Base-by-base conservation (phyloP, 352 stramenopile genomes). In the Phytophthora palmivora region DNA sequence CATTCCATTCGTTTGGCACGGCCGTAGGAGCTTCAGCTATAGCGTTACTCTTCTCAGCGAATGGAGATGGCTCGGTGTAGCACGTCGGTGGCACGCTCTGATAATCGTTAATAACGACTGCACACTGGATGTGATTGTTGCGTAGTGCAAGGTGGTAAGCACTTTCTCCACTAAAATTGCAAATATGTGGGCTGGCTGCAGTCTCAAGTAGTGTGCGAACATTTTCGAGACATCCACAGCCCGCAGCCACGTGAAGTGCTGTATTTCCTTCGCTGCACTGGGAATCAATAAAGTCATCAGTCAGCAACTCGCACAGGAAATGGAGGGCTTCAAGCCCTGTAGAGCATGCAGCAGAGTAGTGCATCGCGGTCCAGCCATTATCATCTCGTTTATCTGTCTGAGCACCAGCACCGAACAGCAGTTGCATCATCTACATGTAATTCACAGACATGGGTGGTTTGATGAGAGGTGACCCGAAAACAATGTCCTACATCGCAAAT, bases 351-450 rank as follows among this genome's bases (percentile, higher is more conserved):
- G 78, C 79, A 3, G 74, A 78, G 43, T 89, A 91, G 32, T 92
- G 83, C 2, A 92, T 56, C 2, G 73, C 70, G 19, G 75, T 89
- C 81, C 81, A 92, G 4, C 72, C 79, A 54, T 88, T 87, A 9
- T 82, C 69, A 19, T 91, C 83, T 7, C 72, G 57, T 7, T 50
- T 44, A 12, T 70, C 65, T 4, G 70, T 46, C 1, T 70, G 42
- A 3, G 67, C 67, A 0, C 83, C 81, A 22, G 72, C 50, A n/a
- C 76, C 66, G 16, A 69, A 80, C 8, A 92, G 44, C 28, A 83
- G n/a, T 24, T 87, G 72, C 9, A 92, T 62, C 26, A 74, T 76
- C 78, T 87, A 39, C 16, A 24, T 34, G 37, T n/a, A 39, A 4
- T 18, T 28, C 24, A 6, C 24, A 18, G 3, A 18, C 34, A 39